These are phyloP conservation scores for Entamoeba invadens DNA, from an alignment of 208 protist genomes.

Conservation along the genomic window DNA sequence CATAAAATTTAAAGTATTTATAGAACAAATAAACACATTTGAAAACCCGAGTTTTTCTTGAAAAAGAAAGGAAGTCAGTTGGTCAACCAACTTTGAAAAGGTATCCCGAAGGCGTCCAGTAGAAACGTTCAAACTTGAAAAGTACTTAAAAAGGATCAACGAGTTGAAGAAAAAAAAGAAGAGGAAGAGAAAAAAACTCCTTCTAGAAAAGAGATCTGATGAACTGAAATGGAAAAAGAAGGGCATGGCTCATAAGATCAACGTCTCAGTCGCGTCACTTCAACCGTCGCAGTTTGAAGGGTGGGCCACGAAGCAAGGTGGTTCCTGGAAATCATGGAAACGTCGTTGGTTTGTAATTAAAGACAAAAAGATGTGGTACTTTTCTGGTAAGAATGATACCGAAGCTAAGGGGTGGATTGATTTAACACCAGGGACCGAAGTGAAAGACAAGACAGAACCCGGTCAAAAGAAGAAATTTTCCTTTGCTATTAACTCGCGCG, in stretches of 20 bases:
- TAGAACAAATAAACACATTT: too few species aligned
- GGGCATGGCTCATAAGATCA: not conserved
- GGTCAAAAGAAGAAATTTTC: not conserved
- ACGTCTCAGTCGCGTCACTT: not conserved
- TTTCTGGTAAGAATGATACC: not conserved
- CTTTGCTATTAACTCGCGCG: not conserved
- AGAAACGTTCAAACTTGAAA: too few species aligned
- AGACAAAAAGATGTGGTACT: not conserved
- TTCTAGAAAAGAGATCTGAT: not conserved
- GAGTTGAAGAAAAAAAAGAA: too few species aligned
- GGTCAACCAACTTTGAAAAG: too few species aligned
- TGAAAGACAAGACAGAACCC: not conserved
- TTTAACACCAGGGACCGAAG: not conserved
- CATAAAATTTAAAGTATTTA: too few species aligned
- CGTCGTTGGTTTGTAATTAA: not conserved
- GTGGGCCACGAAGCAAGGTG: not conserved
- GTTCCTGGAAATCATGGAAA: not conserved
- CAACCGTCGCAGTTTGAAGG: not conserved
- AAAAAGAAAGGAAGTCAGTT: too few species aligned
- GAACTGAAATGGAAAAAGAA: not conserved
- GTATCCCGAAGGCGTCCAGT: too few species aligned
- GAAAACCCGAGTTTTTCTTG: too few species aligned
- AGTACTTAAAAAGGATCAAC: too few species aligned
- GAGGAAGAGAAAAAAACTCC: too few species aligned
- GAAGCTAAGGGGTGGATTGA: not conserved